phyloP scores from a whole-genome alignment of 116 monocot genomes.

The Phalaenopsis hybrid region DNA sequence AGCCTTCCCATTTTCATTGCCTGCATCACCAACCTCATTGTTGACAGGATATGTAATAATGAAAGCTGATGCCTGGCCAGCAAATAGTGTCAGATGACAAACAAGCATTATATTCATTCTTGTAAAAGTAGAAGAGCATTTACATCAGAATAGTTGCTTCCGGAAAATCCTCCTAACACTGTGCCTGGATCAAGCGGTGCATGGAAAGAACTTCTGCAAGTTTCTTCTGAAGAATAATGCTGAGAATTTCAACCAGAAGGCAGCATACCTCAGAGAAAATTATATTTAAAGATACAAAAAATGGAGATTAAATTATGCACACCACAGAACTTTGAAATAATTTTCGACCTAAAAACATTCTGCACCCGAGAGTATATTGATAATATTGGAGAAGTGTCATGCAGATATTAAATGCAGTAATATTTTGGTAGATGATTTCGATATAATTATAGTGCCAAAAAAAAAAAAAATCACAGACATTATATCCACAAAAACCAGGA shows the following conservation, averaged over 20 bases:
- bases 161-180: conserved; percentile 88
- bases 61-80: conserved; percentile 87
- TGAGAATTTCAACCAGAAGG: conserved; percentile 19
- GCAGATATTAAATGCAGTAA: neutral
- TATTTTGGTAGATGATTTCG: neutral
- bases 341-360: neutral
- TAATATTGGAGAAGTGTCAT: neutral
- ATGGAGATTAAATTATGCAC: neutral
- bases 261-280: neutral
- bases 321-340: neutral
- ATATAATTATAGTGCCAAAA: neutral
- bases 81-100: conserved; percentile 3
- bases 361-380: neutral
- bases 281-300: neutral
- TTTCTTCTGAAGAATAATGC: conserved; percentile 82
- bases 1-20: conserved; percentile 68
- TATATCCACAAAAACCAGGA: neutral
- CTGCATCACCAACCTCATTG: conserved; percentile 60
- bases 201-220: conserved; percentile 82
- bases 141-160: conserved; percentile 88
- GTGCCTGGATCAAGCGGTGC: conserved; percentile 95
- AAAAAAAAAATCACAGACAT: neutral
- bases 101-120: conserved; percentile 2
- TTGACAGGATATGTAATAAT: conserved; percentile 95
- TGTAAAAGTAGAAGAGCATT: conserved; percentile 4